Evolutionary conservation across 164 flowering plant species (phyloP), one percentile per base, ranked within the genome.

Genomic region (Euptelea pleiosperma): DNA sequence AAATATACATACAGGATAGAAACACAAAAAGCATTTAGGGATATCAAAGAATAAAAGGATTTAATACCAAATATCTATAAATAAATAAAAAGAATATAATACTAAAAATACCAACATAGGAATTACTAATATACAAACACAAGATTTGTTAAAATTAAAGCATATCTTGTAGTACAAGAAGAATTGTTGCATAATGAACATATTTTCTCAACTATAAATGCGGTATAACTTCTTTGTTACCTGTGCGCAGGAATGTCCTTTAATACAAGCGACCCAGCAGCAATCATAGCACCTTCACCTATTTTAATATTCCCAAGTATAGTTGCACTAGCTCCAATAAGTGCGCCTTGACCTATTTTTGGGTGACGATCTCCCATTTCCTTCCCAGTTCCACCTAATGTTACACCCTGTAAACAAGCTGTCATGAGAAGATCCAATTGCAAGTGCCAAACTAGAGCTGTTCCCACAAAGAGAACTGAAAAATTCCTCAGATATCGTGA

Each of bases 251-350:
- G 86, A 54, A 83, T 72, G 60, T 80, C 80, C 59, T 86, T 80
- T 36, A 91, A 52, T 30, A 91, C 91, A 62, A 91, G 84, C 40
- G 96, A 87, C 55, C 93, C 86, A 56, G 97, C 86, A 61, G 91
- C 95, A 34, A 91, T 58, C 91, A 86, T 84, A 36, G 97, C 93
- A 50, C 93, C 91, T 67, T 82, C 78, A 59, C 97, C 96, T 55
- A 91, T 75, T 61, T 29, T 67, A 48, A 91, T 84, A 57, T 91
- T 91, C 34, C 97, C 97, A 39, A 91, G 87, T 64, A 91, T 79
- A 26, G 75, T 81, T 28, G 74, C 89, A 60, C 81, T 66, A 24
- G 90, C 90, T 67, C 90, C 92, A 68, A 86, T 76, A 16, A 86
- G 79, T 49, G 83, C 90, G 34, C 92, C 88, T 45, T 82, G 78